phyloP scores from a whole-genome alignment of 495 filamentous ascomycete species.

The Hypomontagnella monticulosa region DNA sequence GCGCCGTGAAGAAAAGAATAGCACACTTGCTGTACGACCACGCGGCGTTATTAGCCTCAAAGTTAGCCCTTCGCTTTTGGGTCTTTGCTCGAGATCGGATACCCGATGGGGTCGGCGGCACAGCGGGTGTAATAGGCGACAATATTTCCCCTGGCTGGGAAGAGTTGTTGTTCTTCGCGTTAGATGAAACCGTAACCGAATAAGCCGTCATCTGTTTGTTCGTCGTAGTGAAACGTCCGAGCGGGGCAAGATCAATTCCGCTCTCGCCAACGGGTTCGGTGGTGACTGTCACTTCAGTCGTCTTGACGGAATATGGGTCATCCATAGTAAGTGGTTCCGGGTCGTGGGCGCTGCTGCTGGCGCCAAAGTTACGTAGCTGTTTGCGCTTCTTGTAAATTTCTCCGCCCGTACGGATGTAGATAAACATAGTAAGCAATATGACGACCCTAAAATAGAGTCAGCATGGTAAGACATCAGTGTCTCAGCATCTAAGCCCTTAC shows the following conservation, averaged over 20 bases:
- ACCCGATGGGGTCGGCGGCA: slow-evolving; percentile 27
- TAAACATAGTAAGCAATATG: slow-evolving; percentile 72
- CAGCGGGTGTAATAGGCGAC: slow-evolving; percentile 29
- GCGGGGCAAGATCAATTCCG: slow-evolving; percentile 38
- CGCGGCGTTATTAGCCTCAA: slow-evolving; percentile 61
- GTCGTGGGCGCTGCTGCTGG: slow-evolving; percentile 47
- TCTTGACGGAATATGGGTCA: slow-evolving; percentile 63
- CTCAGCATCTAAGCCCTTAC: slow-evolving; percentile 51
- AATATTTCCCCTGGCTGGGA: slow-evolving; percentile 35
- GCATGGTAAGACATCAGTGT: slow-evolving; percentile 2
- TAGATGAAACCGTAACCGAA: slow-evolving; percentile 59
- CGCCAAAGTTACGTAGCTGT: slow-evolving; percentile 56
- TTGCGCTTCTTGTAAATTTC: slow-evolving; percentile 71
- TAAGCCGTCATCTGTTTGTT: slow-evolving; percentile 48
- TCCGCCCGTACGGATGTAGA: slow-evolving; percentile 77
- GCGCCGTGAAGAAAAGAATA: slow-evolving; percentile 83
- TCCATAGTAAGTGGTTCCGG: slow-evolving; percentile 57
- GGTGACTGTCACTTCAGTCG: slow-evolving; percentile 65
- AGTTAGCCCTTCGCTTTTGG: slow-evolving; percentile 40
- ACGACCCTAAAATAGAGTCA: slow-evolving; percentile 58
- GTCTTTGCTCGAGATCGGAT: slow-evolving; percentile 34
- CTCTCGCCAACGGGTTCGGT: slow-evolving; percentile 48
- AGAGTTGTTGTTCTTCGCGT: slow-evolving; percentile 31
- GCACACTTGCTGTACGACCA: slow-evolving; percentile 87
- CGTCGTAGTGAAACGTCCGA: slow-evolving; percentile 30